Base-by-base conservation (phyloP, 352 stramenopile genomes). In the Elongisporangium anandrum region DNA sequence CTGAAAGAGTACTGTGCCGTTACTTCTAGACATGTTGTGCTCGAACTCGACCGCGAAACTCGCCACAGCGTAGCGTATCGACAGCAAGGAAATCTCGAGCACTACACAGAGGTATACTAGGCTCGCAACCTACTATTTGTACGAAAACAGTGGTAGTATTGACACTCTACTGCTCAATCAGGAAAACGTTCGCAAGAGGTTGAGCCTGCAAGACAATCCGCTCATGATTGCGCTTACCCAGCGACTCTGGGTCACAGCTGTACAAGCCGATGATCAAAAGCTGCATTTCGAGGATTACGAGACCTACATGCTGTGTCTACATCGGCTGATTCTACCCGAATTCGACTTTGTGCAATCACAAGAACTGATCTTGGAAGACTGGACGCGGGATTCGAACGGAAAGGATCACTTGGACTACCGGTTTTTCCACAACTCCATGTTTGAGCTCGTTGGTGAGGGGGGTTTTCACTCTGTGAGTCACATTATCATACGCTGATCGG, bases 361-460 rank as follows among this genome's bases (percentile, higher is more conserved):
- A 41, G 62, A 79, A 19, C 52, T 91, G 3, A 85, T 94, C 54
- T 60, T 69, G 53, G 80, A 90, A 38, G 84, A 91, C 69, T 94
- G 81, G 81, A 61, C 67, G 16, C 78, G 84, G 49, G 84, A 92
- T 15, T 79, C 69, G 4, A 68, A 72, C 9, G 73, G 76, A 4
- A 62, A 77, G 7, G 66, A 86, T 24, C 54, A 71, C 24, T 66
- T 94, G 50, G 69, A 88, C 52, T 94, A 88, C 56, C 58, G 72
- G 4, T 89, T 77, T 39, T 92, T 94, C 54, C 84, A 94, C 56
- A 70, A 89, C 38, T 92, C 84, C 15, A 90, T 94, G 76, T 92
- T 92, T 61, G 84, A 94, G 47, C 69, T 94, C 17, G 83, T 90
- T 24, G 80, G 78, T 90, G 50, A 39, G 24, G 81, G 68, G 10